phyloP scores from a whole-genome alignment of 2,329 filamentous ascomycete species.

The Acrodontium crateriforme region DNA sequence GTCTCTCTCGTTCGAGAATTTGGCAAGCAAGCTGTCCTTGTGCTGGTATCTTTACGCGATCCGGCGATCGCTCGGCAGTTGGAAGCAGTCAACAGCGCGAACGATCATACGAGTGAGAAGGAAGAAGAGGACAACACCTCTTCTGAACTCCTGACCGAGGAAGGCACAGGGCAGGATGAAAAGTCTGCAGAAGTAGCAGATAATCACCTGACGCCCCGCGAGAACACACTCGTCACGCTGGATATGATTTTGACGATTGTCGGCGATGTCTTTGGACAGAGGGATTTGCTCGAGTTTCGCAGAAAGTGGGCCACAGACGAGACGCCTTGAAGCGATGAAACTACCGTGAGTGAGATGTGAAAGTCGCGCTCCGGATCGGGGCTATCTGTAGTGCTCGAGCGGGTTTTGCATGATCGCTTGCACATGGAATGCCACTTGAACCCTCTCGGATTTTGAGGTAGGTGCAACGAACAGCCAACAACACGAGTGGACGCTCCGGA shows the following conservation, averaged over 20 bases:
- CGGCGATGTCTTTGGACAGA: slow-evolving; percentile 80
- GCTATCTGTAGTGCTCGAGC: too few species aligned
- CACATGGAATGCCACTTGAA: too few species aligned
- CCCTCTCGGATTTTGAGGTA: too few species aligned
- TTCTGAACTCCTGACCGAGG: neutral
- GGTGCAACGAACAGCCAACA: too few species aligned
- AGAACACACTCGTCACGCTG: slow-evolving; percentile 45
- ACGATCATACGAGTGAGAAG: slow-evolving; percentile 13
- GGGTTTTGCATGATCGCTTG: too few species aligned
- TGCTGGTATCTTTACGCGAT: slow-evolving; percentile 16
- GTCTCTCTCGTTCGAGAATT: slow-evolving; percentile 65
- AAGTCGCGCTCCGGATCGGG: too few species aligned
- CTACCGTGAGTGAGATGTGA: slow-evolving; percentile 2
- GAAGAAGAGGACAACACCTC: neutral
- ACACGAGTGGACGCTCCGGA: too few species aligned
- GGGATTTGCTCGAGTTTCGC: slow-evolving; percentile 66
- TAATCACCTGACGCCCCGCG: neutral
- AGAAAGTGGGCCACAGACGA: slow-evolving; percentile 12
- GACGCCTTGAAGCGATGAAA: slow-evolving; percentile 1
- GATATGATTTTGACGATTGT: slow-evolving; percentile 86
- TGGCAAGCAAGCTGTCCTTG: slow-evolving; percentile 51
- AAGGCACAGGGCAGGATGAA: slow-evolving; percentile 22
- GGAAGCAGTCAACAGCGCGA: slow-evolving; percentile 19
- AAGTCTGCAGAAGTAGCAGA: slow-evolving; percentile 8
- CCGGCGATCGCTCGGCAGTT: slow-evolving; percentile 15